Evolutionary conservation across 305 asterid species (phyloP), one percentile per base, ranked within the genome.

Genomic region (Fraxinus angustifolia): DNA sequence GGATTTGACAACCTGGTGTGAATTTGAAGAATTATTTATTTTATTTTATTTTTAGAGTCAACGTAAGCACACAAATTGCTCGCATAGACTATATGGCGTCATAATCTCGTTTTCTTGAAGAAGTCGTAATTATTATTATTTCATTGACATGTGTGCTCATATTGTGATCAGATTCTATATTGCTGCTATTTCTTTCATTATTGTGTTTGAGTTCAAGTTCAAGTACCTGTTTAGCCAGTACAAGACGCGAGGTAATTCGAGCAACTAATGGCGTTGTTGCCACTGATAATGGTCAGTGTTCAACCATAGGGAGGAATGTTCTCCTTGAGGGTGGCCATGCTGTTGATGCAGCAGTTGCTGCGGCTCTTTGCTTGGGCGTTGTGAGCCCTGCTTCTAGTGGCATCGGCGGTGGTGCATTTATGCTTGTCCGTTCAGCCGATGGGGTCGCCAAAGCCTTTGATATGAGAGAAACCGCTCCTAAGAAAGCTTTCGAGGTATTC

Each of bases 351-450:
- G 87, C 95, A 0, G 95, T 93, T 79, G 97, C 97, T 73, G 91
- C 96, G 1, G 88, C 91, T 16, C 83, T 92, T 78, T 93, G 97
- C 87, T 83, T 93, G n/a, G 97, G 97, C 2, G 94, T 92, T 3
- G 91, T 92, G 53, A 91, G 89, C 88, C 92, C 97, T 0, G 93
- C 94, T 0, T 91, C 95, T 12, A 93, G 97, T 45, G 97, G 97
- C 79, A 86, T 92, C 30, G 97, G 97, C 45, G 97, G 97, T 3
- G 97, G 97, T 12, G 95, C 92, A 7, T 93, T 92, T 82, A 91
- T 93, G 94, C 86, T 93, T 10, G 80, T 92, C 33, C 78, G 90
- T 11, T 74, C 87, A n/a, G 82, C 87, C 6, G 78, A 84, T 34
- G 91, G 91, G 8, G 79, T 80, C 4, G 67, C 88, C 0, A 84